Evolutionary conservation across 768 basidiomycete genomes (phyloP), one percentile per base, ranked within the genome.

Genomic region (Cystobasidium tubakii): DNA sequence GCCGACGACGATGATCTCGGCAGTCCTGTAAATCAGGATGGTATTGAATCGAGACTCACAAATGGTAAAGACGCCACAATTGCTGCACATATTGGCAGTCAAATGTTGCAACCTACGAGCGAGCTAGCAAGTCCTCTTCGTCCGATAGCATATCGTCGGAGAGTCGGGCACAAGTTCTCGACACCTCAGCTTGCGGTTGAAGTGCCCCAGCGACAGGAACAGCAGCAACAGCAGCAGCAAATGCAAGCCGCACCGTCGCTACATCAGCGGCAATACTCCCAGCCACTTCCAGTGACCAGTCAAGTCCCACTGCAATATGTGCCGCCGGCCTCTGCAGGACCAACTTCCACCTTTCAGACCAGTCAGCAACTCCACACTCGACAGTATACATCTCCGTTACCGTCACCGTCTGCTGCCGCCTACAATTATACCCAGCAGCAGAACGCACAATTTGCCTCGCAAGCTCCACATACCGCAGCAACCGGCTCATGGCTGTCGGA

Each of bases 401-500:
- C 46, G 21, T 50, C 46, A 19, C 46, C 46, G 3, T 50, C 46
- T n/a, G 12, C n/a, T 21, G 46, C 46, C 4, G 46, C 46, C n/a
- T 50, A 50, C 46, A 50, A 50, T 19, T 50, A 50, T n/a, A 50
- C 46, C n/a, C 46, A 50, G 21, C 46, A 50, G 4, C 46, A 42
- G 42, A 7, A 15, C 21, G 46, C 15, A 9, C 46, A 50, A 12
- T 21, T 39, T 15, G 39, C 21, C 46, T n/a, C 12, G 46, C 46
- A 50, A 50, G 4, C 7, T 21, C 9, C 10, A 50, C 46, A 50
- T 21, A 6, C n/a, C 21, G 9, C 46, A 12, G n/a, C n/a, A 50
- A 50, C 46, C 21, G 46, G 46, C 46, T 50, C 46, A 39, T 63
- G 62, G 62, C n/a, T 63, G 29, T 42, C 63, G 17, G 63, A 65